phyloP scores from a whole-genome alignment of 176 grass and related monocot genomes.

The Aegilops sharonensis region DNA sequence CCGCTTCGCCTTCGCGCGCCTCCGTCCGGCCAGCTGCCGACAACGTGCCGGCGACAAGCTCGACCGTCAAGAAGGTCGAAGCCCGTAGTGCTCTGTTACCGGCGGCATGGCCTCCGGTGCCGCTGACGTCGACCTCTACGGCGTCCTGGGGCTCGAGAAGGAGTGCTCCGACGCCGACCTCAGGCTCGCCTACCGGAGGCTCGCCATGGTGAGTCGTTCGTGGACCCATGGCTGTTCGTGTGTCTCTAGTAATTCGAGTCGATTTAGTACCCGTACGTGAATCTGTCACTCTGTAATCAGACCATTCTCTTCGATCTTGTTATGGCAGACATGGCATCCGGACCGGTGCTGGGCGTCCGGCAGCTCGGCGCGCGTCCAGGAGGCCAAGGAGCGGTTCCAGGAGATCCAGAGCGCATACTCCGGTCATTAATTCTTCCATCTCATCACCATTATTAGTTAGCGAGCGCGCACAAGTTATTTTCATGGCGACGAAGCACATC shows the following conservation, averaged over 20 bases:
- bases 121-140: slow-evolving; percentile 54
- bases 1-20: neutral
- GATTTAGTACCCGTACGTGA: too few species aligned
- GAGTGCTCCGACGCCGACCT: slow-evolving; percentile 79
- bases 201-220: slow-evolving; percentile 59
- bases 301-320: too few species aligned
- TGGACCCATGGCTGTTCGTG: too few species aligned
- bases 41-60: neutral
- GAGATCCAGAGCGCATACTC: slow-evolving; percentile 83
- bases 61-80: too few species aligned
- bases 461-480: neutral
- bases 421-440: slow-evolving; percentile 10
- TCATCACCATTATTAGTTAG: too few species aligned
- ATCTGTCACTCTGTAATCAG: neutral
- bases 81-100: too few species aligned
- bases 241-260: too few species aligned
- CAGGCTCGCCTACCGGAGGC: slow-evolving; percentile 61
- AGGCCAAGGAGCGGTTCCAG: slow-evolving; percentile 85
- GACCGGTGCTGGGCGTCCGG: slow-evolving; percentile 61
- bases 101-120: too few species aligned
- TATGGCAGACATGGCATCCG: slow-evolving; percentile 73
- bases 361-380: slow-evolving; percentile 36
- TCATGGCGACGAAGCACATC: too few species aligned
- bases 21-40: neutral
- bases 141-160: slow-evolving; percentile 64